Conservation (phyloP, 148 eudicot genomes). For the Camellia lanceoleosa region DNA sequence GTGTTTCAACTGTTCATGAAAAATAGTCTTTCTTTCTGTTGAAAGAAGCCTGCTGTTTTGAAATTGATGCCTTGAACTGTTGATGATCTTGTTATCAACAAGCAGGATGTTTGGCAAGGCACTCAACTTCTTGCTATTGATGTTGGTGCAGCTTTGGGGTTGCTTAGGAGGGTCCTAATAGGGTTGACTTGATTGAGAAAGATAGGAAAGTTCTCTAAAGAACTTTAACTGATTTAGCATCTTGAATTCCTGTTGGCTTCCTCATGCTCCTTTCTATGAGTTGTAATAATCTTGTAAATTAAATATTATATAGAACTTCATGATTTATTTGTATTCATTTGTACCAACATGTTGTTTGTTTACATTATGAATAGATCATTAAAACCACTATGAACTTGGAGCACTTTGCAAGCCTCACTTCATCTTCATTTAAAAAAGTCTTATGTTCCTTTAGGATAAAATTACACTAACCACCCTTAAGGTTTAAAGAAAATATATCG, state of each 20-base stretch:
- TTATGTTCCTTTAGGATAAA: too few species aligned
- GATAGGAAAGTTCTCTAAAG: constrained; percentile 77
- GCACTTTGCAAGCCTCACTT: neutral
- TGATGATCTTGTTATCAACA: constrained; percentile 5
- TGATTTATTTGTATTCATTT: neutral
- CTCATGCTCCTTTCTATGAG: constrained; percentile 99
- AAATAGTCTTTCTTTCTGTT: neutral
- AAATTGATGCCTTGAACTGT: neutral
- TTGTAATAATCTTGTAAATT: constrained; percentile 16
- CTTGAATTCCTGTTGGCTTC: constrained; percentile 90
- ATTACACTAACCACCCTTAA: too few species aligned
- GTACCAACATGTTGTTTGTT: neutral
- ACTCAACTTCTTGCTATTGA: constrained; percentile 97
- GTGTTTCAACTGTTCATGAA: neutral
- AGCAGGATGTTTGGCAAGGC: constrained; percentile 97
- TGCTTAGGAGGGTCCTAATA: constrained; percentile 68
- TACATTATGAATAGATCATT: neutral
- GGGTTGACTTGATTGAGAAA: constrained; percentile 91
- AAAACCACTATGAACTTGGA: neutral
- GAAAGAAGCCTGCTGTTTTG: neutral
- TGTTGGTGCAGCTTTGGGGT: constrained; percentile 71
- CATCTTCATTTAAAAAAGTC: too few species aligned
- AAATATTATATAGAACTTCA: neutral
- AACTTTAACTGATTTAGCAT: constrained; percentile 83
- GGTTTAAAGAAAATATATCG: too few species aligned